Percentiles rank a stretch among this genome's conserved stretches.
These are phyloP conservation scores for Diaporthe velutina DNA, from an alignment of 2,329 filamentous ascomycete species.

Conservation along the genomic window DNA sequence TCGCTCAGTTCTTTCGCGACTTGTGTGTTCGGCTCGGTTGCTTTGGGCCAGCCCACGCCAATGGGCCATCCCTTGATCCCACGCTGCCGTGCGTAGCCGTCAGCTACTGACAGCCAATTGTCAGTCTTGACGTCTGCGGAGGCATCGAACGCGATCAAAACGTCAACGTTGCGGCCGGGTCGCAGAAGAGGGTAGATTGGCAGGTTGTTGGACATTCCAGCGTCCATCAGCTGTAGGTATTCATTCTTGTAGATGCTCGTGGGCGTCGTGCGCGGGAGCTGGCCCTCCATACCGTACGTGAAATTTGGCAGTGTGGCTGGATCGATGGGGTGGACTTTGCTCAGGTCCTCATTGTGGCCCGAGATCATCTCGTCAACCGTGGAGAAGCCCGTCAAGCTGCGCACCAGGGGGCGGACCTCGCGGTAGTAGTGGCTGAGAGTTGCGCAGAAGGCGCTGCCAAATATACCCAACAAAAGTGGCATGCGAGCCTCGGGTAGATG, in stretches of 20 bases:
- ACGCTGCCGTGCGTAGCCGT: slow-evolving; percentile 91
- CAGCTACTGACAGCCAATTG: slow-evolving; percentile 95
- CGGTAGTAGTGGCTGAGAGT: slow-evolving; percentile 97
- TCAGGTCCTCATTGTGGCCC: slow-evolving; percentile 84
- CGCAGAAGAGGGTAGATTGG: slow-evolving; percentile 95
- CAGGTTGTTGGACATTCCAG: slow-evolving; percentile 98
- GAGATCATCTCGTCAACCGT: slow-evolving; percentile 86
- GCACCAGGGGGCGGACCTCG: slow-evolving; percentile 87
- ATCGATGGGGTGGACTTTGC: slow-evolving; percentile 94
- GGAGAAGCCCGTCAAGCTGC: slow-evolving; percentile 79
- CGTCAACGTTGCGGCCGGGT: slow-evolving; percentile 88
- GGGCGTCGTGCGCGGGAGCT: slow-evolving; percentile 82
- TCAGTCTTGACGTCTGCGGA: slow-evolving; percentile 93
- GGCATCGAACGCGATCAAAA: slow-evolving; percentile 93
- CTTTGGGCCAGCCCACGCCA: slow-evolving; percentile 91
- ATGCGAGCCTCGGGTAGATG: slow-evolving; percentile 87
- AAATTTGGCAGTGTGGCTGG: slow-evolving; percentile 94
- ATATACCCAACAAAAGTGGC: slow-evolving; percentile 91
- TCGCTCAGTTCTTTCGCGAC: slow-evolving; percentile 75
- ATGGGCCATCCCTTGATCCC: slow-evolving; percentile 95
- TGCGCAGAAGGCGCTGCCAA: slow-evolving; percentile 95
- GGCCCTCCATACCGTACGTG: slow-evolving; percentile 82
- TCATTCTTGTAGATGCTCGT: slow-evolving; percentile 78
- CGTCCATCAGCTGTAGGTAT: slow-evolving; percentile 91
- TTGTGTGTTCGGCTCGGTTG: slow-evolving; percentile 68